These are phyloP conservation scores for Dentipellis sp. DNA, from an alignment of 768 basidiomycete genomes.

Conservation along the genomic window DNA sequence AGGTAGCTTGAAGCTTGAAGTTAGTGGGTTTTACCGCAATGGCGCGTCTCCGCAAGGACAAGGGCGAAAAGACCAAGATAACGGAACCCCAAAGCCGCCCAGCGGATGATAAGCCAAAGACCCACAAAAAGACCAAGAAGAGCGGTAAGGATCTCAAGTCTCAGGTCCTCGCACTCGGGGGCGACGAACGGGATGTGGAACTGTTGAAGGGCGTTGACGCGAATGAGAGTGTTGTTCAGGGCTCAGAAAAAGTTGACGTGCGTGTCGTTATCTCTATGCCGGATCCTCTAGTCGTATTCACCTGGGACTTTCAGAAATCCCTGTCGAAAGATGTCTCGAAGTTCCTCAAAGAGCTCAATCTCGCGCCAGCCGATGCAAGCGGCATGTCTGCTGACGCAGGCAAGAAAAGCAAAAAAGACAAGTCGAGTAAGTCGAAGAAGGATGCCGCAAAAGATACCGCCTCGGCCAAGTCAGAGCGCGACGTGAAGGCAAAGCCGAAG, in stretches of 20 bases:
- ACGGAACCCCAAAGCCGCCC: background rate
- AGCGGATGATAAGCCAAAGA: constrained; percentile 1
- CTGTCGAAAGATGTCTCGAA: constrained; percentile 38
- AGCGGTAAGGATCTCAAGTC: constrained; percentile 19
- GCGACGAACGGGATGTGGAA: constrained; percentile 37
- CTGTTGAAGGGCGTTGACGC: constrained; percentile 30
- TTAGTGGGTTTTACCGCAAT: background rate
- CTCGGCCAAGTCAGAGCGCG: background rate
- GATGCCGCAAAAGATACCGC: background rate
- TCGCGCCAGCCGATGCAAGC: background rate
- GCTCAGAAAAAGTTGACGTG: constrained; percentile 18
- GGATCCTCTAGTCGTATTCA: background rate
- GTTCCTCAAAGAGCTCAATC: constrained; percentile 30
- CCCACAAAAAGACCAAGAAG: constrained; percentile 2
- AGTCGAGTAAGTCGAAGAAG: background rate
- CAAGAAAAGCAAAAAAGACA: constrained; percentile 1
- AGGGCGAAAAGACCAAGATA: background rate
- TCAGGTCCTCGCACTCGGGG: constrained; percentile 35
- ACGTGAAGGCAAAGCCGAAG: background rate
- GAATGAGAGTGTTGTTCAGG: constrained; percentile 21
- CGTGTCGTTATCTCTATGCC: constrained; percentile 14
- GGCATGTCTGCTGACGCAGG: background rate
- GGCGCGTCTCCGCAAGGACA: constrained; percentile 14
- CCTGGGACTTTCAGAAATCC: constrained; percentile 22
- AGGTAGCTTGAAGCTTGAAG: too few species aligned